Evolutionary conservation across 2,329 filamentous ascomycete species (phyloP), one percentile per base, ranked within the genome.

Genomic region (Fusarium sp.): DNA sequence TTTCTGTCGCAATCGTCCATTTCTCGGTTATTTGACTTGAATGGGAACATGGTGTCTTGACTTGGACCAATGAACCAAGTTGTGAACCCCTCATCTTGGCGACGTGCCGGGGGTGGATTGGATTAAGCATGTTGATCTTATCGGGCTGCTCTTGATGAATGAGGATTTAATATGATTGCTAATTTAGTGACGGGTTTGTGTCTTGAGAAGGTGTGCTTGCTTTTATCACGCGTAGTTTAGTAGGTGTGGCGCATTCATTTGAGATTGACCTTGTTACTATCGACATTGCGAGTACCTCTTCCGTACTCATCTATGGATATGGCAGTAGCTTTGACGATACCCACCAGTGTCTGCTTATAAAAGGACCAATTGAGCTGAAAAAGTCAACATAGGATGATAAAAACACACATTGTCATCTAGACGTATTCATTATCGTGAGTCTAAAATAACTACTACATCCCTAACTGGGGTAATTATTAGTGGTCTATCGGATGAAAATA

Each of bases 1-100:
- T 62, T 66, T 71, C 63, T 74, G 67, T 74, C 71, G 71, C 64
- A 56, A 74, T 73, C 64, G 44, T 44, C 56, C 49, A 57, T 46
- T 31, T 62, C 38, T 27, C 20, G 29, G 40, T 31, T 14, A 16
- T 33, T 40, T 62, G 24, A 31, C 59, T 38, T 20, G 16, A 40
- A 62, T 6, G 20, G 53, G 40, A 40, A 31, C 20, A 31, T n/a
- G 51, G 44, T 69, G 62, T 61, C 24, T 44, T 31, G 31, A 14
- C 14, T 55, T 27, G 40, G 40, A 31, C 36, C 44, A 51, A 22
- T 24, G 16, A 57, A 20, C n/a, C 36, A 11, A 14, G 8, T n/a
- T 6, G 22, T 11, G 46, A 44, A 56, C 67, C 29, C 14, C 68
- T 66, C 63, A 61, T 20, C 35, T 69, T 58, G 49, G 49, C 49